These are phyloP conservation scores for Ensete ventricosum DNA, from an alignment of 176 grass and related monocot genomes.

Conservation along the genomic window DNA sequence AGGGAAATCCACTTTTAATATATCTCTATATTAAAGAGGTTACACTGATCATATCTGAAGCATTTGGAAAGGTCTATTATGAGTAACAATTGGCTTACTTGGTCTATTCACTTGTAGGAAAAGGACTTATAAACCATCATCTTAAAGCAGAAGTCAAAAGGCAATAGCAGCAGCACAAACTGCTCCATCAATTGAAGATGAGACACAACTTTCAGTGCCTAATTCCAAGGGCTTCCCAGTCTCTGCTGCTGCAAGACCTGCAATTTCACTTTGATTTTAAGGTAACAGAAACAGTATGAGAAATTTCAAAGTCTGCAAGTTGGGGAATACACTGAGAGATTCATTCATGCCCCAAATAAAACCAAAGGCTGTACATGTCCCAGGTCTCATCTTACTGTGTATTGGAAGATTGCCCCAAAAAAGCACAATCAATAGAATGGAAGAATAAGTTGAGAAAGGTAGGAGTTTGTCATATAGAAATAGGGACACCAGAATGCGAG, in stretches of 20 bases:
- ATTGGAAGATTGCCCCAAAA: conserved; percentile 84
- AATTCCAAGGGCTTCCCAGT: conserved; percentile 34
- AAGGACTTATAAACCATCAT: conserved; percentile 67
- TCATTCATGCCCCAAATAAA: neutral
- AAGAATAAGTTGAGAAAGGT: conserved; percentile 47
- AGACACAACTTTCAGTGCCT: conserved; percentile 44
- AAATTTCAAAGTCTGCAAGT: neutral
- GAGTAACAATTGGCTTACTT: neutral
- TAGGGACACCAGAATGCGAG: conserved; percentile 59
- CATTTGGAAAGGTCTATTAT: neutral
- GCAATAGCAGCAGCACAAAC: conserved; percentile 62
- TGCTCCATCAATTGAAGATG: conserved; percentile 39
- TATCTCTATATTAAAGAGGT: neutral
- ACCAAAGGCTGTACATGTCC: too few species aligned
- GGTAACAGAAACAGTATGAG: neutral
- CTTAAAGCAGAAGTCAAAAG: conserved; percentile 92
- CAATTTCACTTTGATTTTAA: neutral
- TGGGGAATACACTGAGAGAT: neutral
- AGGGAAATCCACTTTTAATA: neutral
- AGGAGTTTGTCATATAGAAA: conserved; percentile 59
- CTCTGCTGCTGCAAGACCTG: conserved; percentile 71
- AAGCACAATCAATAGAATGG: conserved; percentile 61
- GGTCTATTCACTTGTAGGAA: conserved; percentile 43
- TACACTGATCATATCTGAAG: neutral
- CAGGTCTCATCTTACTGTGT: conserved; percentile 23